Base-by-base conservation (phyloP, 257 asterid species). In the Nicotiana paniculata region DNA sequence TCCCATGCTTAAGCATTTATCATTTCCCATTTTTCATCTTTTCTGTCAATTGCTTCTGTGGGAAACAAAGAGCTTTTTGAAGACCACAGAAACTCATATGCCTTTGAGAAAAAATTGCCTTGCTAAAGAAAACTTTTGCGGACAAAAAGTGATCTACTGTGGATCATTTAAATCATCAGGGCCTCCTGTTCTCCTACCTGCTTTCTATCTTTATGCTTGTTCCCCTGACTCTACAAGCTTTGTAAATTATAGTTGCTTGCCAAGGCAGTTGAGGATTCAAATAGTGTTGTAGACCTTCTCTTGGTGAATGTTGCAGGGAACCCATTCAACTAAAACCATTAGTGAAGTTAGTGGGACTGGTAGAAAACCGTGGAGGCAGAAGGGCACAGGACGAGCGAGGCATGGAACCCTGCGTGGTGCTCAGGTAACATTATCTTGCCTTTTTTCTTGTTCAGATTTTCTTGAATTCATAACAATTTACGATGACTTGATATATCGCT, bases 271-370 rank as follows among this genome's bases (percentile, higher is more conserved):
- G 10, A 74, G 79, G 43, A 51, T 74, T 74, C 26, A 51, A 26
- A 13, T 6, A 9, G 16, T 15, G 53, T 26, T 24, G 9, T 43
- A 12, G 37, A 72, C 59, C 16, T 26, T 30, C 33, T 66, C 77
- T 28, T 48, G 48, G 66, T 65, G 63, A 81, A 30, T 9, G 24
- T 84, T 57, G 77, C 82, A 95, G 99, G 99, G 99, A 35, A 94
- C 98, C 43, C 98, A 96, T 84, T 94, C 99, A 63, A 96, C 98
- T 18, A 93, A 96, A 93, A 93, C 94, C 78, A 88, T 91, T 39
- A 93, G 98, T 80, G 98, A 96, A 90, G 99, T 96, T 75, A 94
- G 98, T 86, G 99, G 99, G 76, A 93, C 97, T 72, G 99, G 99
- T 32, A 89, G 91, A 88, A 96, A 94, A 83, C 99, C 99, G 28